phyloP scores from a whole-genome alignment of 1,284 basidiomycete genomes.

The Ustilago nuda region DNA sequence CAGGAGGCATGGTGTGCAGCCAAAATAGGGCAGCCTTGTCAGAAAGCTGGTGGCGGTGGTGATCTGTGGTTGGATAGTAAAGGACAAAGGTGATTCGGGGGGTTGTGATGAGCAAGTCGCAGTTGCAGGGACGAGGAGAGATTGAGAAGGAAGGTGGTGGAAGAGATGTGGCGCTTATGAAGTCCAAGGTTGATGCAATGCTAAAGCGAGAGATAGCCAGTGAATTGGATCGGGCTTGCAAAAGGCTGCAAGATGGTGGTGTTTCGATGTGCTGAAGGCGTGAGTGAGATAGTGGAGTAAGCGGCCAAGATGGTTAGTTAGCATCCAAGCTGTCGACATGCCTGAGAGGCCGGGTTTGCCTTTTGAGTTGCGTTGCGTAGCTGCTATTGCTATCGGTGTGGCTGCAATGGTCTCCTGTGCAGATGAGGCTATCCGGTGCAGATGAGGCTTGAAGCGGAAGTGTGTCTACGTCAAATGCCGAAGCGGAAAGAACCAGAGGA shows the following conservation, averaged over 20 bases:
- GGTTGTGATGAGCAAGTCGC: background rate
- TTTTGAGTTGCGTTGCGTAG: background rate
- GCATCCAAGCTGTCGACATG: background rate
- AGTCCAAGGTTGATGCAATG: no score
- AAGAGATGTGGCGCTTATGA: no score
- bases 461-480: background rate
- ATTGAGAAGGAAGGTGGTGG: no score
- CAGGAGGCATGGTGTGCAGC: slow-evolving; percentile 38
- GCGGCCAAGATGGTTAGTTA: background rate
- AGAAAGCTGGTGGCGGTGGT: background rate
- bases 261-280: background rate
- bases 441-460: background rate
- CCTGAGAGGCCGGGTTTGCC: background rate
- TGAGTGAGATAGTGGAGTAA: background rate
- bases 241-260: background rate
- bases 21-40: background rate
- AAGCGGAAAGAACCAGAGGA: slow-evolving; percentile 5
- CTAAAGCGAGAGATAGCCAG: background rate
- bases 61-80: background rate
- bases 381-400: background rate
- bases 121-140: background rate
- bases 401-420: background rate
- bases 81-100: slow-evolving; percentile 5
- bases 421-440: no score
- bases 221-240: background rate